phyloP scores from a whole-genome alignment of 768 basidiomycete genomes.

The Suillus hirtellus region DNA sequence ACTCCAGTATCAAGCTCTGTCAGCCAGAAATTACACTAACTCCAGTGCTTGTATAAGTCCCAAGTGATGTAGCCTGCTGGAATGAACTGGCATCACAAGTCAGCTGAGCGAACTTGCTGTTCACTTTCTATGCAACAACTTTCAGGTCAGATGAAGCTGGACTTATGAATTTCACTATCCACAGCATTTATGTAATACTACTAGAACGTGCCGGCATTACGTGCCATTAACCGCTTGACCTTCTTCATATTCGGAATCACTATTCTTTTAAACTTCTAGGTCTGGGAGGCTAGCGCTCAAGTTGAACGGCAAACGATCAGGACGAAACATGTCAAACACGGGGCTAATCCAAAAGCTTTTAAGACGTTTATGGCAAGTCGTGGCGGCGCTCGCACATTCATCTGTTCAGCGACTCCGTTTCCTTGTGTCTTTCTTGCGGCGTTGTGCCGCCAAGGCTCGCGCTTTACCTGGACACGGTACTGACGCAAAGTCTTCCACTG shows the following conservation, averaged over 20 bases:
- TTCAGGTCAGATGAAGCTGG: too few species aligned
- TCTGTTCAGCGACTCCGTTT: not conserved
- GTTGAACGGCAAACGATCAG: not conserved
- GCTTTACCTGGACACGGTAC: not conserved
- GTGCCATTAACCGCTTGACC: too few species aligned
- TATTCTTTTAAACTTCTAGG: not conserved
- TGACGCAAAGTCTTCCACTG: not conserved
- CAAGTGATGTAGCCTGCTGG: too few species aligned
- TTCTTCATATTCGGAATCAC: not conserved
- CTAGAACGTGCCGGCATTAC: too few species aligned
- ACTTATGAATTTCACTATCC: too few species aligned
- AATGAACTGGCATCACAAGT: too few species aligned
- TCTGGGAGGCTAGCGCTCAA: not conserved
- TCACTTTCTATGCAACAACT: too few species aligned
- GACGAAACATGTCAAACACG: not conserved
- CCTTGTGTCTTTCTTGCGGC: not conserved
- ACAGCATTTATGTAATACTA: too few species aligned
- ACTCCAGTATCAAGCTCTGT: too few species aligned
- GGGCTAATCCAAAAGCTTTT: not conserved
- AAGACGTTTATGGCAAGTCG: not conserved
- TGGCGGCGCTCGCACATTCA: not conserved
- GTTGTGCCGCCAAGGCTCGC: not conserved
- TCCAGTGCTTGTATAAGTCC: too few species aligned
- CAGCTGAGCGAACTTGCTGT: too few species aligned
- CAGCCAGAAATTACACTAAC: too few species aligned